Percentiles rank a stretch among this genome's conserved stretches.
Evolutionary conservation across 2,329 filamentous ascomycete genomes (phyloP).

Genomic region (Falciphora oryzae): DNA sequence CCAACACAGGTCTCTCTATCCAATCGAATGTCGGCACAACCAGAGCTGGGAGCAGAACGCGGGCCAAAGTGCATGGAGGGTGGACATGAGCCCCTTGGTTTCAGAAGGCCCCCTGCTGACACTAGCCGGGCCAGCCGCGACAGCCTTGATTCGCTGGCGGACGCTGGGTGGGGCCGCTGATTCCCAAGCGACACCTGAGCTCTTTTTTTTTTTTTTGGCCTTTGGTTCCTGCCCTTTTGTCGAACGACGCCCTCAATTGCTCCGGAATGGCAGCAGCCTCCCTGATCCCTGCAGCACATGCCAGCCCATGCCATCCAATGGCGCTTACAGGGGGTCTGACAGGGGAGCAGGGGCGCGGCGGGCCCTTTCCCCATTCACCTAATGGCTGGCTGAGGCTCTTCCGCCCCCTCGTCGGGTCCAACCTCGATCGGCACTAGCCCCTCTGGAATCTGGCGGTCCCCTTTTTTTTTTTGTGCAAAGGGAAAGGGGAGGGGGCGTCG

Average conservation of each 20-base stretch:
- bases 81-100: slow-evolving; percentile 16
- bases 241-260: too few species aligned
- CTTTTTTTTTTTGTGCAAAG: background rate
- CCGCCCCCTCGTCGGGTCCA: too few species aligned
- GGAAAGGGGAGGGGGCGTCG: too few species aligned
- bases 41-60: too few species aligned
- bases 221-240: background rate
- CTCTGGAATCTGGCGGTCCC: background rate
- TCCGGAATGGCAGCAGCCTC: background rate
- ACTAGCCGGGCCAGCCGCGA: background rate
- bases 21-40: too few species aligned
- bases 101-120: slow-evolving; percentile 15
- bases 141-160: background rate
- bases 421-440: background rate
- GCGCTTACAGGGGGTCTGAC: background rate
- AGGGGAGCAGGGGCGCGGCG: background rate
- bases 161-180: too few species aligned
- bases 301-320: background rate
- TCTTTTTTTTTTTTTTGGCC: background rate
- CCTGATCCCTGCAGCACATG: background rate
- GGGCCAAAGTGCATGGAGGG: background rate
- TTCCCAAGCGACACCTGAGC: background rate
- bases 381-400: slow-evolving; percentile 1
- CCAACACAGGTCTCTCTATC: too few species aligned
- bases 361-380: background rate